Conservation (phyloP, 306 rosid species). For the Cucurbita maxima region DNA sequence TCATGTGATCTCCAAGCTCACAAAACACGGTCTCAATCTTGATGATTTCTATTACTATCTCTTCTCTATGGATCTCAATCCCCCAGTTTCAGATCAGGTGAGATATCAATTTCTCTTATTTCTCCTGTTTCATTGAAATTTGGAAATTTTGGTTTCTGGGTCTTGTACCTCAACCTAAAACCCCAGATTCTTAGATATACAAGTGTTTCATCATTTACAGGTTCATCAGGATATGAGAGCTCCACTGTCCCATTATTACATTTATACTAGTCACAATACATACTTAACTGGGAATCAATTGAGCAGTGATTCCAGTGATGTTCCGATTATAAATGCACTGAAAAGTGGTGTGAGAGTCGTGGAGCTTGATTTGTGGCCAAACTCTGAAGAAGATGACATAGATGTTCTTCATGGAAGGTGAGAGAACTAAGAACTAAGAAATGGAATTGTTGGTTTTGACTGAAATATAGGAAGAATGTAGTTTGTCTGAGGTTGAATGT, state of each 20-base stretch:
- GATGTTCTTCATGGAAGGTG: constrained; percentile 88
- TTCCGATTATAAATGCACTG: constrained; percentile 65
- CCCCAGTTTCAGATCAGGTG: constrained; percentile 42
- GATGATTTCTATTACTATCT: constrained; percentile 53
- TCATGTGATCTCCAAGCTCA: constrained; percentile 6
- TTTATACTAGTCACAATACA: constrained; percentile 93
- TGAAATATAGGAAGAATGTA: not conserved
- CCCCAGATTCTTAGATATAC: not conserved
- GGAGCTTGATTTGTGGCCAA: constrained; percentile 92
- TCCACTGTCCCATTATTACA: constrained; percentile 87
- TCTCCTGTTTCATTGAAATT: not conserved
- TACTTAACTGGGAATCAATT: constrained; percentile 92
- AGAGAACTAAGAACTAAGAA: not conserved
- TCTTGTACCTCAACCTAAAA: not conserved
- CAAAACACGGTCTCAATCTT: constrained; percentile 17
- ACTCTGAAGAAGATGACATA: constrained; percentile 50
- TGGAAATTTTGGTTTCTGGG: not conserved
- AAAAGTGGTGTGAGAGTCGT: constrained; percentile 62
- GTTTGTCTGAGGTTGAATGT: not conserved
- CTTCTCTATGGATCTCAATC: constrained; percentile 41
- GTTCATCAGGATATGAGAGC: constrained; percentile 91
- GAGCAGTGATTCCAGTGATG: constrained; percentile 81
- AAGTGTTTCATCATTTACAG: constrained; percentile 22
- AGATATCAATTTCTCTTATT: not conserved
- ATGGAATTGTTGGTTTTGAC: not conserved